These are phyloP conservation scores for Pelargonium fulgidum DNA, from an alignment of 441 rosid genomes.

Conservation along the genomic window DNA sequence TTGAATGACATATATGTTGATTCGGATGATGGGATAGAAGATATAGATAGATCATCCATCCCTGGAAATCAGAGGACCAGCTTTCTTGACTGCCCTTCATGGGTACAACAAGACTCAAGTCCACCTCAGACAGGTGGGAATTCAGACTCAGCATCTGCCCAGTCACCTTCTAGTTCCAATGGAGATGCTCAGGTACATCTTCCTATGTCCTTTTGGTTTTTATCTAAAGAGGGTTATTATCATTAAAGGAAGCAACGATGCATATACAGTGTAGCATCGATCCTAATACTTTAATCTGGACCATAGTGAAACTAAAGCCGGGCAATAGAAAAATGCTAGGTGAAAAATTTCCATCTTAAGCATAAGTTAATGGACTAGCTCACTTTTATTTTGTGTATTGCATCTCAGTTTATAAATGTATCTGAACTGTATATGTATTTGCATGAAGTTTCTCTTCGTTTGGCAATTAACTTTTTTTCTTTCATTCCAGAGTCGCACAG, in stretches of 20 bases:
- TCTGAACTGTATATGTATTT: not conserved
- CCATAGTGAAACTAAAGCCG: not conserved
- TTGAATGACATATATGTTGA: slow-evolving; percentile 75
- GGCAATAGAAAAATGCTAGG: no score
- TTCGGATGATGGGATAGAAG: slow-evolving; percentile 72
- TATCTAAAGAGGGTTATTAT: slow-evolving; percentile 5
- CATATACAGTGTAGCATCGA: not conserved
- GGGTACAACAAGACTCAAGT: slow-evolving; percentile 76
- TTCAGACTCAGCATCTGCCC: slow-evolving; percentile 93
- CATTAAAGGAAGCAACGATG: not conserved
- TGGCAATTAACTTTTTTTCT: slow-evolving; percentile 14
- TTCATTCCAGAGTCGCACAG: slow-evolving; percentile 72
- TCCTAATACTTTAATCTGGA: not conserved
- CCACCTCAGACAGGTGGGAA: slow-evolving; percentile 88
- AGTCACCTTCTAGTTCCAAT: slow-evolving; percentile 84
- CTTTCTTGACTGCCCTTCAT: slow-evolving; percentile 72
- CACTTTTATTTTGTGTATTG: not conserved
- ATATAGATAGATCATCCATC: slow-evolving; percentile 59
- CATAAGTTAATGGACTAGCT: not conserved
- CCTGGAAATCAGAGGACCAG: slow-evolving; percentile 51
- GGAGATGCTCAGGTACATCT: slow-evolving; percentile 72
- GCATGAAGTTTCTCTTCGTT: slow-evolving; percentile 10
- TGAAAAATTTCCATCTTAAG: no score
- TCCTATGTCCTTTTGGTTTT: slow-evolving; percentile 2
- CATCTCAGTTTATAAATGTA: not conserved